A percentile compares a stretch with the other conserved stretches of the same genome.
phyloP scores from a whole-genome alignment of 2,329 filamentous ascomycete genomes.

The Fusarium camptoceras region DNA sequence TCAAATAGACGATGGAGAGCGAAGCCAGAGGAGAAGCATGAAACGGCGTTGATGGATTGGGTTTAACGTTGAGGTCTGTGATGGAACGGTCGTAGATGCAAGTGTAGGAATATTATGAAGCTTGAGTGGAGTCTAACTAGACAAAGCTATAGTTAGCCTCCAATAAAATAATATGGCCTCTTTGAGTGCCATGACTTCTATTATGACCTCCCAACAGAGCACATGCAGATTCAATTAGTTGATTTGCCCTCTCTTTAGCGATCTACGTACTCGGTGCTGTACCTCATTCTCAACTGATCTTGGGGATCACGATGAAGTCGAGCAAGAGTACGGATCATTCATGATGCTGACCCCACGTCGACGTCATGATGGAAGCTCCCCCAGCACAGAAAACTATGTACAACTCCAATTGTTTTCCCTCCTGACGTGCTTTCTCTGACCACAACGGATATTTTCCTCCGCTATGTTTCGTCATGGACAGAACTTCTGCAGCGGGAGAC shows the following conservation, averaged over 20 bases:
- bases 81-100: slow-evolving; percentile 4
- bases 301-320: slow-evolving; percentile 20
- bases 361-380: slow-evolving; percentile 33
- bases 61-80: slow-evolving; percentile 15
- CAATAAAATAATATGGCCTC: too few relatives aligned
- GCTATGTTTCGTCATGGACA: slow-evolving; percentile 39
- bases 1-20: slow-evolving; percentile 44
- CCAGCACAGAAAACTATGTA: slow-evolving; percentile 9
- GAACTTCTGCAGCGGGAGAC: not conserved
- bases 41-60: slow-evolving; percentile 32
- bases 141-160: not conserved
- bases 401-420: slow-evolving; percentile 18
- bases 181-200: too few relatives aligned
- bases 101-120: slow-evolving; percentile 39
- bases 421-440: slow-evolving; percentile 11
- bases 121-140: not conserved
- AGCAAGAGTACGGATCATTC: slow-evolving; percentile 15
- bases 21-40: slow-evolving; percentile 4
- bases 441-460: slow-evolving; percentile 35
- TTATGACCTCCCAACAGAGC: not conserved
- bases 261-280: not conserved
- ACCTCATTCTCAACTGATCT: not conserved
- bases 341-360: slow-evolving; percentile 42
- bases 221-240: not conserved
- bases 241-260: not conserved